Percentiles rank a stretch among this genome's conserved stretches.
Conservation (phyloP, 345 rosid species). For the Lepidium didymum region DNA sequence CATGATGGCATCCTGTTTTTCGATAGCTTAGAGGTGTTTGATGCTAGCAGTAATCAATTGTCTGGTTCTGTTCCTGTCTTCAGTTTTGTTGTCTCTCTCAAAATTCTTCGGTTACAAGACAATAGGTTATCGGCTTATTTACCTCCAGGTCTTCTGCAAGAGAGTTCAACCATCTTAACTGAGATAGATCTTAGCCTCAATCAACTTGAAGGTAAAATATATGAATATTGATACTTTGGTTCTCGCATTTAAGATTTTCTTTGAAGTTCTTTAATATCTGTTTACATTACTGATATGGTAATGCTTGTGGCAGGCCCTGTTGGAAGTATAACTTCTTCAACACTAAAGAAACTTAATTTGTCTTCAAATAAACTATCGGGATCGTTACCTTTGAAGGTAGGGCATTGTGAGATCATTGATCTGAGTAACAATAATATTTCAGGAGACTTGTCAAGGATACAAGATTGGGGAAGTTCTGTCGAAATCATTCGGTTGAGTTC, state of each 20-base stretch:
- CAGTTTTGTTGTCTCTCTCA: constrained; percentile 67
- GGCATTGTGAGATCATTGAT: constrained; percentile 65
- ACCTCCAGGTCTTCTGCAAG: constrained; percentile 62
- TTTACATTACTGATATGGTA: background rate
- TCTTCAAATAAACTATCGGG: constrained; percentile 77
- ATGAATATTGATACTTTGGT: background rate
- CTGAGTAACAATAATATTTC: constrained; percentile 65
- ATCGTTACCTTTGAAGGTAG: constrained; percentile 50
- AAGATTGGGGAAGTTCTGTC: constrained; percentile 72
- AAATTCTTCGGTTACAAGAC: constrained; percentile 58
- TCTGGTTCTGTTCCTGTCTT: constrained; percentile 66
- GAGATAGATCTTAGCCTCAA: constrained; percentile 84
- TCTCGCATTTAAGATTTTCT: background rate
- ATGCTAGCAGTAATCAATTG: constrained; percentile 72
- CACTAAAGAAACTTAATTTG: constrained; percentile 66
- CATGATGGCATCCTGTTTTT: constrained; percentile 79
- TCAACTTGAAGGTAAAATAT: constrained; percentile 60
- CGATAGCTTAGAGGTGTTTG: constrained; percentile 80
- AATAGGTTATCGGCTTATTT: constrained; percentile 62
- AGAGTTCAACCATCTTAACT: constrained; percentile 64
- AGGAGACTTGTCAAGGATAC: constrained; percentile 66
- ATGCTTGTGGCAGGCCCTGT: constrained; percentile 56
- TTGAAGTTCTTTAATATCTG: background rate
- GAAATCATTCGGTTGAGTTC: constrained; percentile 71
- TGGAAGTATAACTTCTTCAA: constrained; percentile 60